Conservation (phyloP, 139 green algal genomes). For the Marvania coccoides region DNA sequence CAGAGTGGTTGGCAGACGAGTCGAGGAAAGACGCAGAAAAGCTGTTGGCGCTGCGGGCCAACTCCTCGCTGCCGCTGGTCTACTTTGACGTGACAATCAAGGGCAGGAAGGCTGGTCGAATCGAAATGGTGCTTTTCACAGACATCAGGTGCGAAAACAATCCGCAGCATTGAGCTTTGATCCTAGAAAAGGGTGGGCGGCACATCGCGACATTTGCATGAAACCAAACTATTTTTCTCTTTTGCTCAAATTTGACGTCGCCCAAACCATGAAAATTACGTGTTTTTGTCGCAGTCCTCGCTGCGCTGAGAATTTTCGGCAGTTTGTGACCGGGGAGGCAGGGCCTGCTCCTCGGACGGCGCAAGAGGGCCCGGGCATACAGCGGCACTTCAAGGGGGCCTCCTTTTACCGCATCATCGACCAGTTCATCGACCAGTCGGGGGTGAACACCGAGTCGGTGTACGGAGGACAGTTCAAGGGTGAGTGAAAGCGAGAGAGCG, state of each 20-base stretch:
- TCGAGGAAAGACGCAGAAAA: not conserved
- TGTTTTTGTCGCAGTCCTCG: too few relatives aligned
- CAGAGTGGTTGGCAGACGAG: conserved; percentile 1
- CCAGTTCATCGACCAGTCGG: conserved; percentile 43
- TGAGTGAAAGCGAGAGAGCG: too few relatives aligned
- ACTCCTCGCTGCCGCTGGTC: conserved; percentile 34
- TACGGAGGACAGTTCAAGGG: conserved; percentile 38
- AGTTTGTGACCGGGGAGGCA: conserved; percentile 2
- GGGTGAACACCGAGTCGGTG: conserved; percentile 32
- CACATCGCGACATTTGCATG: too few relatives aligned
- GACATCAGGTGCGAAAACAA: too few relatives aligned
- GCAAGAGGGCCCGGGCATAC: not conserved
- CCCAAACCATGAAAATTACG: too few relatives aligned
- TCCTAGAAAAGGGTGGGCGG: too few relatives aligned
- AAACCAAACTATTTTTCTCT: too few relatives aligned
- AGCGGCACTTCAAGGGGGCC: conserved; percentile 4
- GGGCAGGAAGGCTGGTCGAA: conserved; percentile 17
- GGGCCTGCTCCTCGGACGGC: not conserved
- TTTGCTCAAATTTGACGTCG: too few relatives aligned
- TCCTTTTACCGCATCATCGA: conserved; percentile 48
- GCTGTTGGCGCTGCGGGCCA: not conserved
- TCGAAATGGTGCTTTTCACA: conserved; percentile 35
- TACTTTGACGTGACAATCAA: conserved; percentile 37
- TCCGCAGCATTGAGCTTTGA: too few relatives aligned
- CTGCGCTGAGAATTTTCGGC: conserved; percentile 50